Percentiles rank a stretch among this genome's conserved stretches.
Evolutionary conservation across 306 rosid genomes (phyloP).

Genomic region (Prinsepia uniflora): DNA sequence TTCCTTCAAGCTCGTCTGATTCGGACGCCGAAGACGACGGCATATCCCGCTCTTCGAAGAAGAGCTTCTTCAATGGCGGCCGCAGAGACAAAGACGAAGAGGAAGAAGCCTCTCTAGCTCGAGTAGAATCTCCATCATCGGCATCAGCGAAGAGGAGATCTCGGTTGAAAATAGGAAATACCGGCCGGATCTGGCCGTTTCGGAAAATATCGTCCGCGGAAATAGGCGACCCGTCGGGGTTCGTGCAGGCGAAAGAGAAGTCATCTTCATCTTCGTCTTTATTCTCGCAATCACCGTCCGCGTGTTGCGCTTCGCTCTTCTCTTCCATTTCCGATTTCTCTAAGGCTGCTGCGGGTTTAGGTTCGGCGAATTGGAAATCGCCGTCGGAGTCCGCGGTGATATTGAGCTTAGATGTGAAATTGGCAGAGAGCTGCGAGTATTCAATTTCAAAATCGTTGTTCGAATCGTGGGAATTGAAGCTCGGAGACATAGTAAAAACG

Average conservation of each 20-base stretch:
- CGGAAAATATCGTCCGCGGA: slow-evolving; percentile 68
- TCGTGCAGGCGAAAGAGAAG: slow-evolving; percentile 52
- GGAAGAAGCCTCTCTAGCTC: not conserved
- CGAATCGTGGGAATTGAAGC: slow-evolving; percentile 8
- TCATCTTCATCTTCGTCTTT: slow-evolving; percentile 34
- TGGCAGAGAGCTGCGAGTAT: slow-evolving; percentile 22
- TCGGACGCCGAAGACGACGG: slow-evolving; percentile 30
- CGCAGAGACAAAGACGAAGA: slow-evolving; percentile 14
- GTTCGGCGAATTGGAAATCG: not conserved
- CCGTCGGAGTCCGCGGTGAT: slow-evolving; percentile 15
- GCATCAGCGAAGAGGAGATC: slow-evolving; percentile 43
- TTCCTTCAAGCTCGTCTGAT: slow-evolving; percentile 25
- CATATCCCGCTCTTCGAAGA: slow-evolving; percentile 35
- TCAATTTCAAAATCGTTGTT: not conserved
- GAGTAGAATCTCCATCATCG: slow-evolving; percentile 16
- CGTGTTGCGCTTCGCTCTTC: not conserved
- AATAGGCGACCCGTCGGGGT: slow-evolving; percentile 51
- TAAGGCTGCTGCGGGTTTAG: not conserved
- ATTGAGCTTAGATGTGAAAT: slow-evolving; percentile 36
- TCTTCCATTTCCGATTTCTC: not conserved
- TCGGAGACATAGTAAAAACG: slow-evolving; percentile 15
- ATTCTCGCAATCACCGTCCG: not conserved
- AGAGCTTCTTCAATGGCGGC: slow-evolving; percentile 52
- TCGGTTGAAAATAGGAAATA: slow-evolving; percentile 57
- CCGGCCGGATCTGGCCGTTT: slow-evolving; percentile 72